Evolutionary conservation across 495 filamentous ascomycete genomes (phyloP), one percentile per base, ranked within the genome.

Genomic region (Mytilinidion resinicola): DNA sequence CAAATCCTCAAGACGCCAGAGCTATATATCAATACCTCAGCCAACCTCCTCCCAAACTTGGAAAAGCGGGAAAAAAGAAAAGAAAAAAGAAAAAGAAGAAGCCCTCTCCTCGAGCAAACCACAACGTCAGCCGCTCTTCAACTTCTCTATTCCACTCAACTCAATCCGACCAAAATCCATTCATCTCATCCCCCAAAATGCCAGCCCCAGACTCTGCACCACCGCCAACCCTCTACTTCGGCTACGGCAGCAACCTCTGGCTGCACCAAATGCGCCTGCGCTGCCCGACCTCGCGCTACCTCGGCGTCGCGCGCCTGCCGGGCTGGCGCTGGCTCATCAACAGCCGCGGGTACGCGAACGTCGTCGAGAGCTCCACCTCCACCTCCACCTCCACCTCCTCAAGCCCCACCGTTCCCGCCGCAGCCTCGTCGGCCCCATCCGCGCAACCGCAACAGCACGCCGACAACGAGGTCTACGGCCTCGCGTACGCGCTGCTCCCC

Each of bases 211-310:
- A 30, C 25, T 30, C n/a, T n/a, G n/a, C 25, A 30, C 6, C 25
- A 15, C 14, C 46, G 1, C 19, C 21, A 17, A 65, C 63, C 21
- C 51, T 85, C 64, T 88, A 90, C 73, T 88, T 89, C 66, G 87
- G 80, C 67, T 89, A 88, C 70, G 87, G 86, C 64, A 83, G 78
- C 56, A 90, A 90, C 66, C 77, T 90, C 57, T 87, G 82, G 65
- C 73, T 76, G 19, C 69, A 76, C 5, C 86, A 90, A 68, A 90
- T 90, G 87, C 53, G 41, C 9, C 54, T 67, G 20, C 83, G 87
- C 60, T 90, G 86, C 65, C 78, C 76, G 1, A 64, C 73, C 3
- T 78, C 79, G 54, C 63, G 36, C 21, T 79, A 78, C 58, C 56
- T 74, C 17, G 79, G 80, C 17, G 67, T 75, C 1, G 80, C 72